A percentile compares a stretch with the other conserved stretches of the same genome.
These are phyloP conservation scores for Chlorella sorokiniana DNA, from an alignment of 139 green algal genomes.

Conservation along the genomic window DNA sequence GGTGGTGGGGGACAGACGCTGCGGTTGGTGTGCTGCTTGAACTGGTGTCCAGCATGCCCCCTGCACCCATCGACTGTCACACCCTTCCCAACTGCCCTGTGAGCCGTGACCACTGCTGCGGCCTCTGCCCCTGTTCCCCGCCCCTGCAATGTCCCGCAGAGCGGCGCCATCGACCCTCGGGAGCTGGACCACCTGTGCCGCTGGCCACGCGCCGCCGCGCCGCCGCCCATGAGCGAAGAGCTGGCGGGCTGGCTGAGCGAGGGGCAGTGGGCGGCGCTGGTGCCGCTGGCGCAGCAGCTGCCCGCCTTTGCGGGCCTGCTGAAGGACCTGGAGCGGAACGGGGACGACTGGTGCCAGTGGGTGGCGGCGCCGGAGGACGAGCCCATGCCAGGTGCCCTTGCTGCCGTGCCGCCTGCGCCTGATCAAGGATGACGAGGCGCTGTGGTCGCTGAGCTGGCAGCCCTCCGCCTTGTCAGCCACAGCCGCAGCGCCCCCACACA, in stretches of 20 bases:
- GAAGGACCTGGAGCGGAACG: constrained; percentile 84
- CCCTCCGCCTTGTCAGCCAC: too few relatives aligned
- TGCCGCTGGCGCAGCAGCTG: constrained; percentile 47
- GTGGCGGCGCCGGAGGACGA: constrained; percentile 86
- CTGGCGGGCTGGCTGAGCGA: constrained; percentile 83
- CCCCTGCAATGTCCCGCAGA: constrained; percentile 48
- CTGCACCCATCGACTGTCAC: too few relatives aligned
- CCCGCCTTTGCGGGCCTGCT: constrained; percentile 61
- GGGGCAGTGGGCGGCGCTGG: constrained; percentile 56
- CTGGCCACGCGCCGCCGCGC: constrained; percentile 31
- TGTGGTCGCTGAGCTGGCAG: too few relatives aligned
- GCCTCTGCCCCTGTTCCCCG: not conserved
- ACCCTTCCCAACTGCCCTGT: too few relatives aligned
- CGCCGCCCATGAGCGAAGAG: constrained; percentile 52
- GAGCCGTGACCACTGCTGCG: too few relatives aligned
- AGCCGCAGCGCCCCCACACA: too few relatives aligned
- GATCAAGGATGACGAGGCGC: too few relatives aligned
- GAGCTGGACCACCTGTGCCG: constrained; percentile 83
- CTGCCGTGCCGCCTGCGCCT: not conserved
- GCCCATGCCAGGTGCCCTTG: constrained; percentile 73
- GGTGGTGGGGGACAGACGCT: not conserved
- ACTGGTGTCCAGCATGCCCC: too few relatives aligned
- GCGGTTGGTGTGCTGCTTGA: too few relatives aligned
- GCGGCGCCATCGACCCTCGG: constrained; percentile 59
- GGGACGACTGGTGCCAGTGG: constrained; percentile 84